Conservation (phyloP, 140 eudicot species). For the Eryngium alpinum region DNA sequence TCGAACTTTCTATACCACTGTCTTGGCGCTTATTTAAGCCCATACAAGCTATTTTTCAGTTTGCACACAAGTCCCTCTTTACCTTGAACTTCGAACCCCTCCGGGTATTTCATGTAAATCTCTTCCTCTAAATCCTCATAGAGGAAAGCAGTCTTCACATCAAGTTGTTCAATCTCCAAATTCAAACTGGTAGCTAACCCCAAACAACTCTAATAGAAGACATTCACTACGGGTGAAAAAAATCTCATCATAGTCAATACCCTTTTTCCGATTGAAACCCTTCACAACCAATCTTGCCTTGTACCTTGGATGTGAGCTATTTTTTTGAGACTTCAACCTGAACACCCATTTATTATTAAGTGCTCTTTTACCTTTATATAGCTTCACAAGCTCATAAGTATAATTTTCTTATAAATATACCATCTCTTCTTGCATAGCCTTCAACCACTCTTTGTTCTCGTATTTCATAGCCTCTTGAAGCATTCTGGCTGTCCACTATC, state of each 20-base stretch:
- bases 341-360: conserved; percentile 3
- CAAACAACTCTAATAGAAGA: background rate
- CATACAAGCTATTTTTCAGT: too few species aligned
- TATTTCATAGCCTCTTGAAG: background rate
- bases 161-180: too few species aligned
- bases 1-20: too few species aligned
- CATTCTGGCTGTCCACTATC: background rate
- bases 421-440: conserved; percentile 1
- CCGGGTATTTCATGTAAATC: too few species aligned
- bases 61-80: too few species aligned
- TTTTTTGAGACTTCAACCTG: background rate
- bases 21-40: too few species aligned
- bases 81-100: too few species aligned
- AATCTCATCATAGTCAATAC: background rate
- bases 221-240: background rate
- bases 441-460: too few species aligned
- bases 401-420: background rate
- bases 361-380: background rate
- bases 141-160: too few species aligned
- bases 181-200: too few species aligned
- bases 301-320: background rate
- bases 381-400: background rate
- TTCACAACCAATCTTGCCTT: too few species aligned
- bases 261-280: background rate
- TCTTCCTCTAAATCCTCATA: too few species aligned